phyloP scores from a whole-genome alignment of 73 alveolate genomes.

The Paraurostyla sp. region DNA sequence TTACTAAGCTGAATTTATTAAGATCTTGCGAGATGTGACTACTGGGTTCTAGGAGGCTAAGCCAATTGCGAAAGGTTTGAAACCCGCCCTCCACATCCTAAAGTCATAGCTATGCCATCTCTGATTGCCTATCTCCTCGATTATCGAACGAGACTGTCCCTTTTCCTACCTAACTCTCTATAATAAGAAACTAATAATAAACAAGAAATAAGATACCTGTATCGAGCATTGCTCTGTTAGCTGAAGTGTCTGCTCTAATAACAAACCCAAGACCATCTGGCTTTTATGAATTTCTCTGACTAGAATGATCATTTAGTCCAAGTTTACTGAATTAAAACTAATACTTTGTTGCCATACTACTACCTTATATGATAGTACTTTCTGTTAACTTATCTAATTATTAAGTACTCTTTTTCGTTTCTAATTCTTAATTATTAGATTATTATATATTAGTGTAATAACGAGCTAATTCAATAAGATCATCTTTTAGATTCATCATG shows the following conservation, averaged over 20 bases:
- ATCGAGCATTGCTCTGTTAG: neutral
- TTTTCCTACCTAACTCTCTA: slow-evolving; percentile 24
- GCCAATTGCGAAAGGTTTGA: slow-evolving; percentile 38
- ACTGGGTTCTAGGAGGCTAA: slow-evolving; percentile 54
- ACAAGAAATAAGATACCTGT: neutral
- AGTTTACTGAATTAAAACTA: neutral
- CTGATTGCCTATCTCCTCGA: slow-evolving; percentile 15
- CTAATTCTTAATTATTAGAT: neutral
- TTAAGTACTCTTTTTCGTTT: neutral
- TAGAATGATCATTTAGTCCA: neutral
- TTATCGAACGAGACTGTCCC: slow-evolving; percentile 12
- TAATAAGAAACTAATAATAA: slow-evolving; percentile 5
- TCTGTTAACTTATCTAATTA: too few relatives aligned
- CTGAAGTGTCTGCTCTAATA: neutral
- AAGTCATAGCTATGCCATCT: neutral
- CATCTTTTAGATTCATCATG: neutral
- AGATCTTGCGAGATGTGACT: slow-evolving; percentile 19
- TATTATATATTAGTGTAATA: neutral
- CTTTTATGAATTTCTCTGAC: neutral
- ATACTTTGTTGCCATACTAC: neutral
- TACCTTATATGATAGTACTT: neutral
- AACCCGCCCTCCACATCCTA: neutral
- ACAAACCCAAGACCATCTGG: neutral
- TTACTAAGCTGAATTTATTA: neutral
- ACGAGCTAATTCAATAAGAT: neutral